phyloP scores from a whole-genome alignment of 345 rosid genomes.

The Triadica sebifera region DNA sequence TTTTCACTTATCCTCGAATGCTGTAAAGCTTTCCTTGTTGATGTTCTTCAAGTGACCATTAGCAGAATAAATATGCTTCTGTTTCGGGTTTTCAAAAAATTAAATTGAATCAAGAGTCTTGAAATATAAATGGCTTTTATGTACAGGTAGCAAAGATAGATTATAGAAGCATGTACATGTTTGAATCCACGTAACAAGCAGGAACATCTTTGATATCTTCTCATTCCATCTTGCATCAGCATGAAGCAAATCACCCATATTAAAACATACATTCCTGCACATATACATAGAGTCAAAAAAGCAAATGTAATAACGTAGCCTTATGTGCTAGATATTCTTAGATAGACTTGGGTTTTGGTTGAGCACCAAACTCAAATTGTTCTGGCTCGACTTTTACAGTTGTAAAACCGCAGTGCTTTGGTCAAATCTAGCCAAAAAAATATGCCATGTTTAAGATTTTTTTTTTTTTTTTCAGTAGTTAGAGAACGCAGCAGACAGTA shows the following conservation, averaged over 20 bases:
- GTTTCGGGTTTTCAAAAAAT: neutral
- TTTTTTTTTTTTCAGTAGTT: too few relatives aligned
- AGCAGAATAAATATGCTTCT: neutral
- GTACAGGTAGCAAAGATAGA: neutral
- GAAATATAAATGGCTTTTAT: neutral
- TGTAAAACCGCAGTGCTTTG: too few relatives aligned
- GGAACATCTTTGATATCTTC: neutral
- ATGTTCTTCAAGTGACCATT: slow-evolving; percentile 6
- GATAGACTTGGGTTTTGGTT: neutral
- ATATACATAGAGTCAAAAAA: neutral
- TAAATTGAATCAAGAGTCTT: neutral
- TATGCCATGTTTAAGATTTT: too few relatives aligned
- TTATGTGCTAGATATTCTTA: neutral
- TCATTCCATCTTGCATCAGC: neutral
- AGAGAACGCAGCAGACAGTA: too few relatives aligned
- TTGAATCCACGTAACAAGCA: neutral
- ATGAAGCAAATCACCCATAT: slow-evolving; percentile 1
- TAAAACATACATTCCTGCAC: neutral
- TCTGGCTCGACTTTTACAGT: neutral
- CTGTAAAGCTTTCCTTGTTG: neutral
- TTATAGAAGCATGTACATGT: neutral
- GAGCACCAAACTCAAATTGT: neutral
- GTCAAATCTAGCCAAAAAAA: too few relatives aligned
- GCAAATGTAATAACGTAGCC: neutral
- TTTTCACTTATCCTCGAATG: neutral